A percentile compares a stretch with the other conserved stretches of the same genome.
These are phyloP conservation scores for Plasmodium fragile DNA, from an alignment of 169 alveolate genomes.

Conservation along the genomic window DNA sequence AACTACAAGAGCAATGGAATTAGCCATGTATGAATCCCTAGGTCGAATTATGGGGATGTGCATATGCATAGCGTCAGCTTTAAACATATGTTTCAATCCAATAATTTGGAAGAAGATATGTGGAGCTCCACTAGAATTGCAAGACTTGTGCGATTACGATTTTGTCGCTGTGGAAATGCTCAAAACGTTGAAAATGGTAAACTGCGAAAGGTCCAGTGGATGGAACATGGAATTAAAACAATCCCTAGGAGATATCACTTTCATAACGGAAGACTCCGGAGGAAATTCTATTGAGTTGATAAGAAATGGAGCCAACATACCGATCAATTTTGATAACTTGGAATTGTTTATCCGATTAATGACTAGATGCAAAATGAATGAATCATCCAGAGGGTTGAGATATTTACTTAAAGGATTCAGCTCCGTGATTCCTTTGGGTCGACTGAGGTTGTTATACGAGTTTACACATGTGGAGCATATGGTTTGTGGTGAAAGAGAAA, in stretches of 20 bases:
- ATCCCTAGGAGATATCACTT: slow-evolving; percentile 84
- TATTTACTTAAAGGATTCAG: slow-evolving; percentile 89
- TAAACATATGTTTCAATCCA: slow-evolving; percentile 90
- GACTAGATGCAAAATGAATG: slow-evolving; percentile 88
- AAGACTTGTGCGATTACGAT: slow-evolving; percentile 88
- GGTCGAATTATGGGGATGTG: slow-evolving; percentile 94
- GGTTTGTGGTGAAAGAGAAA: slow-evolving; percentile 93
- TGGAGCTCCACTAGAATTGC: slow-evolving; percentile 78
- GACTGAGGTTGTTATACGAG: slow-evolving; percentile 90
- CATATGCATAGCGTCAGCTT: slow-evolving; percentile 88
- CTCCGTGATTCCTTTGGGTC: slow-evolving; percentile 92
- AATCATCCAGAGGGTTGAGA: slow-evolving; percentile 85
- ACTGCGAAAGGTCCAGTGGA: slow-evolving; percentile 69
- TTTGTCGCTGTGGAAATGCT: slow-evolving; percentile 89
- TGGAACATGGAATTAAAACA: slow-evolving; percentile 62
- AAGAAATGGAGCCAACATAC: slow-evolving; percentile 84
- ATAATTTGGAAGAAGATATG: slow-evolving; percentile 91
- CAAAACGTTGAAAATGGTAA: slow-evolving; percentile 83
- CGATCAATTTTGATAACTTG: slow-evolving; percentile 86
- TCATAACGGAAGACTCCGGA: slow-evolving; percentile 80
- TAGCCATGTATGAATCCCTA: slow-evolving; percentile 91
- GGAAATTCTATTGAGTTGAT: slow-evolving; percentile 82
- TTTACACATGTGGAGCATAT: slow-evolving; percentile 87
- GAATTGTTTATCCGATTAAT: slow-evolving; percentile 87
- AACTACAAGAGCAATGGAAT: slow-evolving; percentile 76